These are phyloP conservation scores for Dendrocalamus latiflorus DNA, from an alignment of 202 grass and related monocot genomes.

Conservation along the genomic window DNA sequence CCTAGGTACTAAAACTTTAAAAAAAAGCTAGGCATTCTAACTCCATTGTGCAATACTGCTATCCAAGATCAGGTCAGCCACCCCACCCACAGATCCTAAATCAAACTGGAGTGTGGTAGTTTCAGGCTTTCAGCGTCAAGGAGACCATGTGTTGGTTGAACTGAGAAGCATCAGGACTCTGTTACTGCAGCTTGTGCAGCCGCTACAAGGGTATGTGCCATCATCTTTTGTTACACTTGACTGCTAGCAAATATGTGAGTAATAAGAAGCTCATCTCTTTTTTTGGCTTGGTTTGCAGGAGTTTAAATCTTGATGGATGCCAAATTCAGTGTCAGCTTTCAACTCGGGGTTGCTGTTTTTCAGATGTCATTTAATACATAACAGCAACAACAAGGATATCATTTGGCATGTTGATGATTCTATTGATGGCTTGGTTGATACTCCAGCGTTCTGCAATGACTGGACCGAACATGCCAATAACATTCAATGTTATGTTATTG, in stretches of 20 bases:
- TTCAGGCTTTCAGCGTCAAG: background rate
- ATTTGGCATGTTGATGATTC: too few relatives aligned
- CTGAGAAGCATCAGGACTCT: background rate
- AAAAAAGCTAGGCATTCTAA: too few relatives aligned
- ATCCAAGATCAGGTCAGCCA: background rate
- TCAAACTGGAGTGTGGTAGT: background rate
- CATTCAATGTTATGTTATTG: too few relatives aligned
- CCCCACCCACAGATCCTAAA: background rate
- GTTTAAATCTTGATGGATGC: constrained; percentile 79
- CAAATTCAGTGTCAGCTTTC: constrained; percentile 62
- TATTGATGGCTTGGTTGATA: too few relatives aligned
- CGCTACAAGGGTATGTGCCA: constrained; percentile 44
- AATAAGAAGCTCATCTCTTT: background rate
- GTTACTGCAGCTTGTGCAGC: constrained; percentile 58
- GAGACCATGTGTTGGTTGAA: background rate
- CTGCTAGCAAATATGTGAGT: background rate
- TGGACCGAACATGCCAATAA: too few relatives aligned
- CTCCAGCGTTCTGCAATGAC: too few relatives aligned
- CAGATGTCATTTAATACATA: too few relatives aligned
- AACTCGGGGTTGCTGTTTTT: constrained; percentile 52
- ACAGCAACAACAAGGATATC: too few relatives aligned
- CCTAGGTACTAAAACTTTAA: background rate
- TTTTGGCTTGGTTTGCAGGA: constrained; percentile 46
- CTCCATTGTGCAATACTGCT: background rate
- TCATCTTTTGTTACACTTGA: background rate